phyloP scores from a whole-genome alignment of 2,329 filamentous ascomycete genomes.

The Phoma herbarum region DNA sequence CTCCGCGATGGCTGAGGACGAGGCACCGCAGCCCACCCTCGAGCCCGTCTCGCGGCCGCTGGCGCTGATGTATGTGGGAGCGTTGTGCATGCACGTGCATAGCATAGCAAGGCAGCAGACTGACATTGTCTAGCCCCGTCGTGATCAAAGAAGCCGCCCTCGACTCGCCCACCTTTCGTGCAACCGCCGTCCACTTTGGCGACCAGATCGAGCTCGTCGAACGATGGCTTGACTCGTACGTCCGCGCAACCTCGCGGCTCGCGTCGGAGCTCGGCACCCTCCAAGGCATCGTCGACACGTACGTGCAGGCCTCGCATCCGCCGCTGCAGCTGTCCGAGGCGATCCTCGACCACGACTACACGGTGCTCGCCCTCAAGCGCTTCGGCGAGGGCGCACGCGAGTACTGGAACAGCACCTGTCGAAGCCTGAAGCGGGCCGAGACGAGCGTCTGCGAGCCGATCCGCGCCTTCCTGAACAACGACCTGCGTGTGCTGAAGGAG shows the following conservation, averaged over 20 bases:
- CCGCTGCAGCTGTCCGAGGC: conserved; percentile 79
- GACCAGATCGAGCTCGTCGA: conserved; percentile 93
- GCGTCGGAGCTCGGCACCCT: conserved; percentile 73
- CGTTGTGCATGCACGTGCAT: neutral
- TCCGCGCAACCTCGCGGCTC: conserved; percentile 69
- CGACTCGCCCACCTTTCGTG: conserved; percentile 95
- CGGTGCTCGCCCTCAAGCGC: conserved; percentile 82
- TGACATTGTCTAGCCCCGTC: conserved; percentile 69
- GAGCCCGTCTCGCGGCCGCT: conserved; percentile 53
- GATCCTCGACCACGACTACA: conserved; percentile 94
- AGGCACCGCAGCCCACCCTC: conserved; percentile 43
- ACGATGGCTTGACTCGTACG: conserved; percentile 83
- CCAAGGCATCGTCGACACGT: conserved; percentile 80
- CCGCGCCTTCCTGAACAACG: conserved; percentile 76
- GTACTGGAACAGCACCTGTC: conserved; percentile 82
- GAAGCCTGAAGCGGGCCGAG: conserved; percentile 80
- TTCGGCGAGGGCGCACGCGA: conserved; percentile 87
- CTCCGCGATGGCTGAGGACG: conserved; percentile 48
- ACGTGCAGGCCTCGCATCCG: conserved; percentile 78
- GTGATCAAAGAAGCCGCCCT: conserved; percentile 92
- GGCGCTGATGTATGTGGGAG: conserved; percentile 51
- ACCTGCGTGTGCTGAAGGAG: conserved; percentile 88
- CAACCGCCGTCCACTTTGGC: conserved; percentile 82
- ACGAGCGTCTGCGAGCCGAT: conserved; percentile 81
- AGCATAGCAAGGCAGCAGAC: neutral